phyloP scores from a whole-genome alignment of 2,329 filamentous ascomycete species.

The Aspergillus ochraceus region DNA sequence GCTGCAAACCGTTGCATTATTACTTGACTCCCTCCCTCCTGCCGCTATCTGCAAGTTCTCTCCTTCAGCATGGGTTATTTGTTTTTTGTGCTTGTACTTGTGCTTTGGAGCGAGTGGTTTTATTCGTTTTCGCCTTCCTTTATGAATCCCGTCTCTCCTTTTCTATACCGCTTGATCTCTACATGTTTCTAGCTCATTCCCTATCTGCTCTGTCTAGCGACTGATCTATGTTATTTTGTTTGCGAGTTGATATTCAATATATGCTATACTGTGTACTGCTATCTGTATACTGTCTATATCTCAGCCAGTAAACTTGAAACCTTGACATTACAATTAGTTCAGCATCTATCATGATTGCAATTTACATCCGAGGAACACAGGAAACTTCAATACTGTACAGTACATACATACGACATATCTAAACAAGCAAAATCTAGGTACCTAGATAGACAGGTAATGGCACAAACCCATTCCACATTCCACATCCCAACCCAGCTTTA shows the following conservation, averaged over 20 bases:
- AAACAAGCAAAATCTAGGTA: not conserved
- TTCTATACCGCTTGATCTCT: constrained; percentile 8
- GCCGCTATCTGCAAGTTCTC: constrained; percentile 30
- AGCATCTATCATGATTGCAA: too few relatives aligned
- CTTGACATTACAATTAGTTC: too few relatives aligned
- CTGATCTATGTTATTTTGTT: not conserved
- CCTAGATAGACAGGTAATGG: not conserved
- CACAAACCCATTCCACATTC: not conserved
- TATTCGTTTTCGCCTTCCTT: not conserved
- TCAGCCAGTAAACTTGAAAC: too few relatives aligned
- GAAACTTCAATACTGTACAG: not conserved
- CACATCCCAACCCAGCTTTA: not conserved
- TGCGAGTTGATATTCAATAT: not conserved
- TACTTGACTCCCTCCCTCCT: constrained; percentile 17
- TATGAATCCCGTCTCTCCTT: constrained; percentile 13
- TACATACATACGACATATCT: not conserved
- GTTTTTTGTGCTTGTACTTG: constrained; percentile 1
- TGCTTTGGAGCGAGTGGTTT: constrained; percentile 6
- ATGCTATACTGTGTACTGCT: not conserved
- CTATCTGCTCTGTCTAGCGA: constrained; percentile 8
- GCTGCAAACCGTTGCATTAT: constrained; percentile 1
- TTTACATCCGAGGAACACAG: too few relatives aligned
- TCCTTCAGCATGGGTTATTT: constrained; percentile 21
- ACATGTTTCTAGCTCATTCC: constrained; percentile 10
- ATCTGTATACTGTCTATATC: too few relatives aligned